Conservation (phyloP, 2,329 filamentous ascomycete genomes). For the Diaporthe aspalathi region DNA sequence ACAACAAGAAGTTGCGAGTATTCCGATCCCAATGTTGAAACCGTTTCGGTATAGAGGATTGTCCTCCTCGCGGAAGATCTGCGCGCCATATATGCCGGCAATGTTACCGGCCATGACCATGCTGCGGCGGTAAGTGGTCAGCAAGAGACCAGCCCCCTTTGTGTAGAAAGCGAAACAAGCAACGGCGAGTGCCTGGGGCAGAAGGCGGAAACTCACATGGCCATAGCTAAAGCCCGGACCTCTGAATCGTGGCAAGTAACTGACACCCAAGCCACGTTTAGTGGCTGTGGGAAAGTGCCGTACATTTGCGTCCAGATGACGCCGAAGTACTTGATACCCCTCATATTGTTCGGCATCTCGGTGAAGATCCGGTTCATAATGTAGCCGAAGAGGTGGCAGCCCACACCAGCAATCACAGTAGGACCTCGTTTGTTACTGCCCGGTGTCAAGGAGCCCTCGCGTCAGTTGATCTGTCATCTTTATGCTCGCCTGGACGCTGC, state of each 20-base stretch:
- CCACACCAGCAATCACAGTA: conserved; percentile 5
- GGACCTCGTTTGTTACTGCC: conserved; percentile 7
- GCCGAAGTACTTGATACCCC: not conserved
- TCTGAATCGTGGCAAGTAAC: conserved; percentile 6
- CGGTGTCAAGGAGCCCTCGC: not conserved
- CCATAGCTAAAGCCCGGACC: conserved; percentile 6
- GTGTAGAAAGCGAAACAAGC: not conserved
- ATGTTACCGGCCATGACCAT: conserved; percentile 17
- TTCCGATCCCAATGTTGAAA: not conserved
- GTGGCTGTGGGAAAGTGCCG: not conserved
- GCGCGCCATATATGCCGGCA: not conserved
- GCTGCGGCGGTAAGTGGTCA: not conserved
- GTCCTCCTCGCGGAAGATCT: conserved; percentile 1
- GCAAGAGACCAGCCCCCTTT: not conserved
- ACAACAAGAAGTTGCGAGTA: not conserved
- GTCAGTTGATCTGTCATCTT: not conserved
- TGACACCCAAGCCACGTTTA: conserved; percentile 6
- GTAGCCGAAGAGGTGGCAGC: conserved; percentile 9
- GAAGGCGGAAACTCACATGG: not conserved
- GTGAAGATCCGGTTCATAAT: conserved; percentile 6
- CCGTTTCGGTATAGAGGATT: not conserved
- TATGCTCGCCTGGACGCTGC: not conserved
- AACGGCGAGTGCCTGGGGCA: too few relatives aligned
- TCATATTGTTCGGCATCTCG: not conserved
- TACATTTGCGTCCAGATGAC: conserved; percentile 16